A percentile compares a stretch with the other conserved stretches of the same genome.
Conservation (phyloP, 805 yeast genomes). For the Schizosaccharomyces japonicus region DNA sequence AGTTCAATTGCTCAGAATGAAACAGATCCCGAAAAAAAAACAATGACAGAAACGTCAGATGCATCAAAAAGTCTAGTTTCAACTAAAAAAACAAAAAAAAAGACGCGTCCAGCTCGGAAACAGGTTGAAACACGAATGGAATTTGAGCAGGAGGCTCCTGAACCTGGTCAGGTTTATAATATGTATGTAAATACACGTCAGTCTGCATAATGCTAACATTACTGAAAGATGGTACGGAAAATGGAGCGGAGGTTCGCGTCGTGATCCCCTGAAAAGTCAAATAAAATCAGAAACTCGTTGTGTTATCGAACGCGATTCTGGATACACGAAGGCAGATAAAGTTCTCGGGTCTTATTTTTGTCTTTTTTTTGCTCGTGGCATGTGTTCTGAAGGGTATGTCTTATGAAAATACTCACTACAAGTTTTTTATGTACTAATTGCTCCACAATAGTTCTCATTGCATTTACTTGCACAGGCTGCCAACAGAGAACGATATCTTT, state of each 20-base stretch:
- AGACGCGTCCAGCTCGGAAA: conserved; percentile 34
- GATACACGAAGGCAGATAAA: conserved; percentile 47
- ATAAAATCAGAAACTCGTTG: conserved; percentile 37
- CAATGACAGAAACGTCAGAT: too few species aligned
- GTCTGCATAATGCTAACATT: too few species aligned
- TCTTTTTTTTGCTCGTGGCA: conserved; percentile 68
- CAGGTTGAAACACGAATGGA: conserved; percentile 45
- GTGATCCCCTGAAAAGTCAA: conserved; percentile 17
- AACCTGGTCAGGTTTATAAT: conserved; percentile 58
- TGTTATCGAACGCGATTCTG: conserved; percentile 38
- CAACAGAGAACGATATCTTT: conserved; percentile 31
- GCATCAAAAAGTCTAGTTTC: too few species aligned
- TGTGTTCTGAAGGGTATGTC: conserved; percentile 44
- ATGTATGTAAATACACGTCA: conserved; percentile 15
- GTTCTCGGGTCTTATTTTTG: conserved; percentile 33
- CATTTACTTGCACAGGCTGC: conserved; percentile 54
- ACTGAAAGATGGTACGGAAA: conserved; percentile 43
- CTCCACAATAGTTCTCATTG: conserved; percentile 25
- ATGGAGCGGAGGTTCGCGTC: conserved; percentile 59
- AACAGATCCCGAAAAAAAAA: too few species aligned
- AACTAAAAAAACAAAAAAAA: conserved; percentile 5
- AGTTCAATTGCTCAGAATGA: too few species aligned
- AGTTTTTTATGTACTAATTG: neutral
- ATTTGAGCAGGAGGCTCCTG: conserved; percentile 44
- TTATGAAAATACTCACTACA: neutral